A percentile compares a stretch with the other conserved stretches of the same genome.
Conservation (phyloP, 2,329 filamentous ascomycete genomes). For the Corynespora cassiicola region DNA sequence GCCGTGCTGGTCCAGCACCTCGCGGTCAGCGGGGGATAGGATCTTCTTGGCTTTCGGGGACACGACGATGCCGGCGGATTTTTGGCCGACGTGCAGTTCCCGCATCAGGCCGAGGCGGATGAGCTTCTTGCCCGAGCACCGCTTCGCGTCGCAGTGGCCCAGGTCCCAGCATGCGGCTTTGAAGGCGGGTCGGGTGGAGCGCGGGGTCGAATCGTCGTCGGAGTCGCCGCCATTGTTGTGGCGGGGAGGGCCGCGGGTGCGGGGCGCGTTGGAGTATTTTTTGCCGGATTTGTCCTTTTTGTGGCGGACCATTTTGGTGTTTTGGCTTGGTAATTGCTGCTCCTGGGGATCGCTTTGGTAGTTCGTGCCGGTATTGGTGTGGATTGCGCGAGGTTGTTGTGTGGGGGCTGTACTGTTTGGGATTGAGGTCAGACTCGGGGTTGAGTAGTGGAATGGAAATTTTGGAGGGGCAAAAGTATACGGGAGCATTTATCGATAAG, state of each 20-base stretch:
- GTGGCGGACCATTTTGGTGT: slow-evolving; percentile 85
- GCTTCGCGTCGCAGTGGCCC: slow-evolving; percentile 95
- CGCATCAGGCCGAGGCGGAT: slow-evolving; percentile 94
- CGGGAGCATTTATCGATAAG: too few relatives aligned
- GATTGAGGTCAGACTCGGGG: too few relatives aligned
- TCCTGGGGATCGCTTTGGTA: too few relatives aligned
- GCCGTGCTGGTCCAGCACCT: slow-evolving; percentile 84
- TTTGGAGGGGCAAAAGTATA: too few relatives aligned
- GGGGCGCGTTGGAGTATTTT: slow-evolving; percentile 67
- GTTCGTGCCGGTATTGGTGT: too few relatives aligned
- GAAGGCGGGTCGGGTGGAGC: slow-evolving; percentile 64
- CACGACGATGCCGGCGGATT: slow-evolving; percentile 89
- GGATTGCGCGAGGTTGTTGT: too few relatives aligned
- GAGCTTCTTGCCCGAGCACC: slow-evolving; percentile 93
- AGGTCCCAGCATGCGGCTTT: slow-evolving; percentile 98
- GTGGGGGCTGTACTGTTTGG: too few relatives aligned
- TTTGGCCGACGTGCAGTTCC: slow-evolving; percentile 88
- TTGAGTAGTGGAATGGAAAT: too few relatives aligned
- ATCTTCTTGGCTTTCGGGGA: slow-evolving; percentile 91
- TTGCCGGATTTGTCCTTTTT: slow-evolving; percentile 89
- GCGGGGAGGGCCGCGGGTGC: slow-evolving; percentile 62
- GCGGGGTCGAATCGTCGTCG: slow-evolving; percentile 32
- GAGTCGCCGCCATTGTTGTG: slow-evolving; percentile 30
- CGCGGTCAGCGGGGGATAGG: slow-evolving; percentile 81
- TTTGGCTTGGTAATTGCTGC: too few relatives aligned